A percentile compares a stretch with the other conserved stretches of the same genome.
phyloP scores from a whole-genome alignment of 257 asterid genomes.

The Ehretia macrophylla region DNA sequence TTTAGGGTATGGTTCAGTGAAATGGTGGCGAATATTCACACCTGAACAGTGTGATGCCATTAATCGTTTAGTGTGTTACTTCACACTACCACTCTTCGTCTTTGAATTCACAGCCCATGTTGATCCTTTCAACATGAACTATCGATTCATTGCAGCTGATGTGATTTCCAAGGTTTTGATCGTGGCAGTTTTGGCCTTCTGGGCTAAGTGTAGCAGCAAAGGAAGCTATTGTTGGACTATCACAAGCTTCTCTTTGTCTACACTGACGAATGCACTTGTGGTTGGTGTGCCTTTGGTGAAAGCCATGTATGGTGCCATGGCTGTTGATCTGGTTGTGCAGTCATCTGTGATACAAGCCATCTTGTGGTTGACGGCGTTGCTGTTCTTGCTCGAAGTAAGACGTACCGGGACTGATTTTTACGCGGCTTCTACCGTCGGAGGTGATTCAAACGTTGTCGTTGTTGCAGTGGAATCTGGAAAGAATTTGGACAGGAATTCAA shows the following conservation, averaged over 20 bases:
- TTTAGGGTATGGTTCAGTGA: conserved; percentile 33
- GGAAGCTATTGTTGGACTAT: conserved; percentile 28
- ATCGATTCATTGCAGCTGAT: conserved; percentile 30
- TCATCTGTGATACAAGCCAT: conserved; percentile 24
- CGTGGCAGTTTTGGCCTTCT: conserved; percentile 12
- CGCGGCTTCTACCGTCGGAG: background rate
- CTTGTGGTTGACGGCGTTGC: conserved; percentile 20
- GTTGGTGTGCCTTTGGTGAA: conserved; percentile 35
- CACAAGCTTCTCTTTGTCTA: conserved; percentile 15
- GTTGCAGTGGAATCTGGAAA: background rate
- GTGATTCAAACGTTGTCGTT: background rate
- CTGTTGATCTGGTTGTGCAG: conserved; percentile 29
- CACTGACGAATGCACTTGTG: conserved; percentile 6
- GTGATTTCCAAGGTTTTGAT: conserved; percentile 21
- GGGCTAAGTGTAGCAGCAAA: conserved; percentile 24
- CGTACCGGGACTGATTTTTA: background rate
- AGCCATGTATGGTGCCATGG: conserved; percentile 34
- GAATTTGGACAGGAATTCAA: conserved; percentile 20
- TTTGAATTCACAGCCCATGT: conserved; percentile 30
- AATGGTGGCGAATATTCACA: conserved; percentile 35
- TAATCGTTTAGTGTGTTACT: conserved; percentile 26
- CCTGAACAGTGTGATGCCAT: conserved; percentile 35
- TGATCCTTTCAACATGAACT: conserved; percentile 28
- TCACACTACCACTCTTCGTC: conserved; percentile 25
- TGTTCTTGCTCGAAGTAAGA: conserved; percentile 23